A percentile compares a stretch with the other conserved stretches of the same genome.
Conservation (phyloP, 805 yeast species). For the Metschnikowia picachoensis region DNA sequence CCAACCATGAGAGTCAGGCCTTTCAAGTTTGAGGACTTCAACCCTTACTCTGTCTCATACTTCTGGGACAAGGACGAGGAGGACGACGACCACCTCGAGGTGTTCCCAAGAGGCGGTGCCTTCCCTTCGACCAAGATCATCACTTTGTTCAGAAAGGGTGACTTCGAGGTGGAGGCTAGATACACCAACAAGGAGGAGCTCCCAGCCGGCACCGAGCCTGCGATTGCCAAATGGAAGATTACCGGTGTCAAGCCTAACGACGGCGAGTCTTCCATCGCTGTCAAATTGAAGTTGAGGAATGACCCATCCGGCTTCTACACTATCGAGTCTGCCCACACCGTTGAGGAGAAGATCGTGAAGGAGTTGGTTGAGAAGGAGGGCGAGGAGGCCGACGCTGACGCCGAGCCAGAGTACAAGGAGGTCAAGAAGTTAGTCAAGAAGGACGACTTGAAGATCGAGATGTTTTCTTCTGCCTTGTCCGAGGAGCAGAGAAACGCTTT, state of each 20-base stretch:
- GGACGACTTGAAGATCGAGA: constrained; percentile 64
- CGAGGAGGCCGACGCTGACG: constrained; percentile 54
- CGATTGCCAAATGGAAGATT: constrained; percentile 81
- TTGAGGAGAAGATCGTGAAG: constrained; percentile 84
- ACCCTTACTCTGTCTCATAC: constrained; percentile 89
- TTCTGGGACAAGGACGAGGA: constrained; percentile 92
- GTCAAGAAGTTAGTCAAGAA: constrained; percentile 94
- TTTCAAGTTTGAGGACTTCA: constrained; percentile 94
- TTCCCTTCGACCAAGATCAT: constrained; percentile 96
- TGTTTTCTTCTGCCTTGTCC: constrained; percentile 60
- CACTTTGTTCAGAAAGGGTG: constrained; percentile 87
- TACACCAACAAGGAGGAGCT: constrained; percentile 73
- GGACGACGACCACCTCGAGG: constrained; percentile 90
- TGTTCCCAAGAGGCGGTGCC: constrained; percentile 88
- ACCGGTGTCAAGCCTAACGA: constrained; percentile 78
- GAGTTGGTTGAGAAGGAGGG: constrained; percentile 75
- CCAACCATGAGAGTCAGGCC: constrained; percentile 99
- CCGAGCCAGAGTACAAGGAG: constrained; percentile 80
- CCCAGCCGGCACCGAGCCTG: constrained; percentile 62
- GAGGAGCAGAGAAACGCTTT: constrained; percentile 51
- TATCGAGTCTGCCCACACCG: constrained; percentile 91
- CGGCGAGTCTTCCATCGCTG: constrained; percentile 74
- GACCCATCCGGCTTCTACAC: constrained; percentile 95
- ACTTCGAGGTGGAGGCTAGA: constrained; percentile 80
- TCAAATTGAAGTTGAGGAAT: constrained; percentile 91